Evolutionary conservation across 768 basidiomycete species (phyloP).

Genomic region (Mycena alexandri): DNA sequence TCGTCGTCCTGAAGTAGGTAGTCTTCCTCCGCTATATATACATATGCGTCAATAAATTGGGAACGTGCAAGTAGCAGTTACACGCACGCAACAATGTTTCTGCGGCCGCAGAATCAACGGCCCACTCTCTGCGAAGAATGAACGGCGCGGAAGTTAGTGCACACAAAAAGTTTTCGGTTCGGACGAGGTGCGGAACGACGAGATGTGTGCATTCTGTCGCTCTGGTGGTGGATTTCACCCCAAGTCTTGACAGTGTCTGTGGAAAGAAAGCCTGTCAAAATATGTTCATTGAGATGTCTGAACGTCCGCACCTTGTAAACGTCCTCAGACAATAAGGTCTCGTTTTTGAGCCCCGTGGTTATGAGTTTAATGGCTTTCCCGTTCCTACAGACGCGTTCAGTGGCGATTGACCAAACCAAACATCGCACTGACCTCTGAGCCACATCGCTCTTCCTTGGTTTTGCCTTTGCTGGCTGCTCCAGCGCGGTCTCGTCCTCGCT

Average conservation of each 20-base stretch:
- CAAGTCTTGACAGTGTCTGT: constrained; percentile 74
- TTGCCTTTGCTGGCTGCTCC: constrained; percentile 25
- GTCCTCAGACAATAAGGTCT: constrained; percentile 61
- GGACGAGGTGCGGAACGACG: constrained; percentile 72
- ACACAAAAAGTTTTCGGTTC: constrained; percentile 91
- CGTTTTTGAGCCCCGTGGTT: constrained; percentile 70
- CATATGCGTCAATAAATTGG: neutral
- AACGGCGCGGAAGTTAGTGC: constrained; percentile 74
- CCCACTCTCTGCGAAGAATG: constrained; percentile 79
- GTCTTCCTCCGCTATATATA: constrained; percentile 67
- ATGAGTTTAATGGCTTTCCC: constrained; percentile 62
- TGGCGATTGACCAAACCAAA: neutral
- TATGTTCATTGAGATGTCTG: neutral
- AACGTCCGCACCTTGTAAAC: constrained; percentile 64
- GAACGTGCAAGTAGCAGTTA: neutral
- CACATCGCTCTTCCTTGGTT: constrained; percentile 29
- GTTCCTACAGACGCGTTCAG: constrained; percentile 9
- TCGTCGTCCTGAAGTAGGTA: constrained; percentile 71
- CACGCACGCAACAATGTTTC: constrained; percentile 74
- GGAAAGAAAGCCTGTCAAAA: constrained; percentile 4
- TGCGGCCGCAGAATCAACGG: constrained; percentile 66
- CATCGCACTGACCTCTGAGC: neutral
- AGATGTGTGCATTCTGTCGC: constrained; percentile 85
- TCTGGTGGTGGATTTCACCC: constrained; percentile 72
- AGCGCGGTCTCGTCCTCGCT: constrained; percentile 38